phyloP scores from a whole-genome alignment of 2,329 filamentous ascomycete genomes.

The Diplodia seriata region DNA sequence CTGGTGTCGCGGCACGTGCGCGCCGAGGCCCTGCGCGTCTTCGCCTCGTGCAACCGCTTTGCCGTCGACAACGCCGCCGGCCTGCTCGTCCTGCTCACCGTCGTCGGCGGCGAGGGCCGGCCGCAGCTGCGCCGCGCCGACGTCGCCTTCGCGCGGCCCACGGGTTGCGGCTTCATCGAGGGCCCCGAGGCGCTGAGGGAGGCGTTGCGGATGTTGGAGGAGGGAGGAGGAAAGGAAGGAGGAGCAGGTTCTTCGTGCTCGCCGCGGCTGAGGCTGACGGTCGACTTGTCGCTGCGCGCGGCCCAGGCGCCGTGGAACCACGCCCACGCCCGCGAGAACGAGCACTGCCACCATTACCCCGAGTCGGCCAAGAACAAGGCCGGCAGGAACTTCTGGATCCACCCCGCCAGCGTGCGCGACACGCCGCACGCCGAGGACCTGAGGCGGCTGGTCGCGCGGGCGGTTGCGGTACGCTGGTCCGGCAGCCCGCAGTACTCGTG shows the following conservation, averaged over 20 bases:
- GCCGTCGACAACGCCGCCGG: slow-evolving; percentile 15
- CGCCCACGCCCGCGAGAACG: slow-evolving; percentile 1
- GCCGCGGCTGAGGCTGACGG: background rate
- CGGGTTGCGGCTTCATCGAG: slow-evolving; percentile 20
- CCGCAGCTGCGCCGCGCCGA: slow-evolving; percentile 18
- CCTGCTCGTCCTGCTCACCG: slow-evolving; percentile 8
- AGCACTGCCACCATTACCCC: slow-evolving; percentile 9
- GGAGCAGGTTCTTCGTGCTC: background rate
- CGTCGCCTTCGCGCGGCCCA: slow-evolving; percentile 18
- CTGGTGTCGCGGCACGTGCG: slow-evolving; percentile 5
- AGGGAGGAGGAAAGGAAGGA: too few species aligned
- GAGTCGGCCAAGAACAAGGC: slow-evolving; percentile 10
- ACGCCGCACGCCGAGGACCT: slow-evolving; percentile 13
- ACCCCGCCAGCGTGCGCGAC: slow-evolving; percentile 25
- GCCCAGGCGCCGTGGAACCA: slow-evolving; percentile 21
- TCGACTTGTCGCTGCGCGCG: slow-evolving; percentile 20
- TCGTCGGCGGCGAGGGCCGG: slow-evolving; percentile 7
- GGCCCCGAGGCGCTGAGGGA: background rate
- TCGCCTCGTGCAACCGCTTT: slow-evolving; percentile 16
- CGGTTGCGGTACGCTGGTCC: slow-evolving; percentile 12
- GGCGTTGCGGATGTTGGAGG: slow-evolving; percentile 1
- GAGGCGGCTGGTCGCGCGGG: background rate
- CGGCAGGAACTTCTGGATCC: slow-evolving; percentile 25
- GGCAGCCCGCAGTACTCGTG: slow-evolving; percentile 22
- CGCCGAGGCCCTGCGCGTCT: slow-evolving; percentile 16